Evolutionary conservation across 768 basidiomycete species (phyloP).

Genomic region (Termitomyces sp.): DNA sequence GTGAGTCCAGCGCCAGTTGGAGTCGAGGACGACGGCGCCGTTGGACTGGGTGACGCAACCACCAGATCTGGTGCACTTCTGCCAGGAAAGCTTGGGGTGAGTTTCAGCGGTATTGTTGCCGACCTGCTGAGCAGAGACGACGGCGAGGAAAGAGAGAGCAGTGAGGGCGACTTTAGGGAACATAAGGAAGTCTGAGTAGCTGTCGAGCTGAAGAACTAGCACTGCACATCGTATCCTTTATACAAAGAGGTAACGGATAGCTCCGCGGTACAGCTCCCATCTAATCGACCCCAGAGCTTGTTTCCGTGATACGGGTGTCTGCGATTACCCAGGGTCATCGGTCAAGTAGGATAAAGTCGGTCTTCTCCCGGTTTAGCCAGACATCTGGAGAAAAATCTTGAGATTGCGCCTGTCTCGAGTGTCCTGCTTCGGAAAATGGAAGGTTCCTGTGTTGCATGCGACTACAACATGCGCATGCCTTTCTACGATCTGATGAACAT

Average conservation of each 20-base stretch:
- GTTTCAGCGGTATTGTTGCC: not conserved
- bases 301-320: not conserved
- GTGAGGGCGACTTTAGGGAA: slow-evolving; percentile 35
- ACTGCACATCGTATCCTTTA: not conserved
- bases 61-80: slow-evolving; percentile 43
- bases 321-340: not conserved
- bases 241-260: not conserved
- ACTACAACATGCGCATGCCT: not conserved
- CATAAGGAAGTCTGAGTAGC: slow-evolving; percentile 19
- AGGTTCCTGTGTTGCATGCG: not conserved
- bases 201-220: not conserved
- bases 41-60: slow-evolving; percentile 34
- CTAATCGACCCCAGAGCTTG: not conserved
- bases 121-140: slow-evolving; percentile 29
- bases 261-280: not conserved
- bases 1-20: slow-evolving; percentile 59
- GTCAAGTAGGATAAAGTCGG: not conserved
- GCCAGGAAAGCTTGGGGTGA: slow-evolving; percentile 16
- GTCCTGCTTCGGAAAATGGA: not conserved
- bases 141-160: slow-evolving; percentile 28
- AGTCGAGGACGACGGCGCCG: slow-evolving; percentile 44
- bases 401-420: not conserved
- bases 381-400: not conserved
- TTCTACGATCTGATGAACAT: not conserved
- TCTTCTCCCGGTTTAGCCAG: not conserved